Base-by-base conservation (phyloP, 2,329 filamentous ascomycete genomes). In the Alternaria consortialis region DNA sequence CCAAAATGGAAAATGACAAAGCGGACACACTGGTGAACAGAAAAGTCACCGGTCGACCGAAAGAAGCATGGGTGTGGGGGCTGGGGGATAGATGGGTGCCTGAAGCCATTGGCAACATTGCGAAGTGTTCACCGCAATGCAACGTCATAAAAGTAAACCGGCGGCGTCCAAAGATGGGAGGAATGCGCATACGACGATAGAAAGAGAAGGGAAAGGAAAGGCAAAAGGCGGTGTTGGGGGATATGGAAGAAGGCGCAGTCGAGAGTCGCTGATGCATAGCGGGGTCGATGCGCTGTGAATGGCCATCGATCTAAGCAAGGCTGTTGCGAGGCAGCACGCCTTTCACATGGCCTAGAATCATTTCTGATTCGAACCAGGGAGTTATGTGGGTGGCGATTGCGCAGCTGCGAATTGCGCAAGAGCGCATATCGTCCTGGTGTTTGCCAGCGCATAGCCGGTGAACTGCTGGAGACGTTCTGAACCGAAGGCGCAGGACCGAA, bases 11-110 rank as follows among this genome's bases (percentile, higher is more conserved):
- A 15, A 48, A 61, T 61, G 58, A 60, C 51, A 50, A 57, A 46
- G 39, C 43, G 23, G 20, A 39, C 6, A 37, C 23, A 25, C 43
- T 60, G 58, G 68, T 65, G 66, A 73, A 69, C 58, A 46, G 44
- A 34, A 56, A 59, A 54, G 72, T 73, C 69, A 74, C 70, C 70
- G 67, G 71, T 65, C 57, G 15, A 12, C 66, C 67, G 17, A 60
- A 68, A 62, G 42, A 34, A 66, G 71, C 54, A 53, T 34, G 53
- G 32, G 51, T 43, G 67, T 69, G 70, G 72, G 72, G 72, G 66
- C 69, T 62, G 60, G 47, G 25, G 39, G 47, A 44, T 37, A 53
- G 20, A 39, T 60, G 54, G 60, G 31, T 65, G 65, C 65, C 60
- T 68, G 61, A 31, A 63, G 40, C 42, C 32, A 46, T 42, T 37